Evolutionary conservation across 805 yeast species (phyloP), one percentile per base, ranked within the genome.

Genomic region (Saturnispora sanitii): DNA sequence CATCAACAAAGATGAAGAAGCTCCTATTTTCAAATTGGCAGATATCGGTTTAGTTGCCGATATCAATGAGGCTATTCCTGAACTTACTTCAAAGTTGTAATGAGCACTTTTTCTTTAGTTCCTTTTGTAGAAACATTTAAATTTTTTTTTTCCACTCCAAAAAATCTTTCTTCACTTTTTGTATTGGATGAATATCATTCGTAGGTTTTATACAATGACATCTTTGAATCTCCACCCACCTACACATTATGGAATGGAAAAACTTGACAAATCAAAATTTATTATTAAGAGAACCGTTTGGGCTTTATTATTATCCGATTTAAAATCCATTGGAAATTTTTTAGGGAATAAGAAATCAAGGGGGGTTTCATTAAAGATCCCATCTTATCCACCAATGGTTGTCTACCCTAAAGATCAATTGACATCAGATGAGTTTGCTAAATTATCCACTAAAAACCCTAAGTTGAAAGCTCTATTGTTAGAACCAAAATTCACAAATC

Each of bases 31-130:
- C 70, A 85, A 82, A 51, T 76, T 82, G 39, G 92, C 97, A 15
- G 97, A 92, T 61, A 66, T 80, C 45, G 94, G 95, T 4, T 65
- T 92, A 41, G 92, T 85, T 36, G 96, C 92, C 18, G 98, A 92
- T 53, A 66, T 88, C 47, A 83, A 79, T 51, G 84, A 82, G 51
- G 73, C 80, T 32, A 76, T 90, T 34, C 97, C 98, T n/a, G 95
- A 92, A 65, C 68, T 90, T 50, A 83, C 95, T 35, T 69, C 73
- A 47, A 86, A 87, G 65, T 59, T 85, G 46, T 71, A 58, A 54
- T 19, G 19, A 11, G 34, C 22, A 6, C 9, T 7, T 29, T 15
- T 29, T 29, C 16, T 13, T 28, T n/a, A 11, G 6, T 12, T 28
- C 13, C 16, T 9, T 28, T 9, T 12, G 16, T 28, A 28, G 9